Base-by-base conservation (phyloP, 78 protist species). In the Dictyostelium firmibasis region DNA sequence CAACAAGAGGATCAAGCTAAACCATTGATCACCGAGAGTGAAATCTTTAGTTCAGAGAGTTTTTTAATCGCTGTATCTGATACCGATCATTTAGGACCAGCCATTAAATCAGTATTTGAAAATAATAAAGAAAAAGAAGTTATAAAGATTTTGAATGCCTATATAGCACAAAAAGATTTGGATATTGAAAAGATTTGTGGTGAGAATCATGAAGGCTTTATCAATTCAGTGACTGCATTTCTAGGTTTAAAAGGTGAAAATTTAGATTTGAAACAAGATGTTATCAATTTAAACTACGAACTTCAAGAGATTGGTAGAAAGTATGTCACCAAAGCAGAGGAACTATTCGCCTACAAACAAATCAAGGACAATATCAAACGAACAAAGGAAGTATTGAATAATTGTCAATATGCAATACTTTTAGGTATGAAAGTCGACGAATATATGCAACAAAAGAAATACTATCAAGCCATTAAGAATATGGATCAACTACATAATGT, bases 151-250 rank as follows among this genome's bases (percentile, higher is more conserved):
- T 77, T 89, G 36, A 81, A 89, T 23, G 27, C 70, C 4, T 89
- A 89, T 44, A 89, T 89, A 2, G 33, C 33, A 0, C 50, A 78
- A 36, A 89, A 89, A 25, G 87, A 89, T 25, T 4, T 33, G 2
- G 94, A 89, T 35, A 89, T 89, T 20, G 94, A 89, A 81, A 81
- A 81, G 94, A 89, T 89, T 81, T 89, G 94, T 81, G 94, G 94
- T 44, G 94, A 89, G 43, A 89, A 89, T 47, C 94, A 89, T 33
- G 94, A 89, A n/a, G 86, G 78, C 4, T 89, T 89, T 64, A 89
- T 89, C 20, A 89, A 89, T 70, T 89, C 94, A n/a, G 94, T 89
- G 1, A 78, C 86, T 4, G 77, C 84, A 23, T 89, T 89, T 27
- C 77, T 89, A 10, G 87, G 83, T 5, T 60, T 89, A 29, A 89